Evolutionary conservation across 2,329 filamentous ascomycete genomes (phyloP), one percentile per base, ranked within the genome.

Genomic region (Tolypocladium amazonense): DNA sequence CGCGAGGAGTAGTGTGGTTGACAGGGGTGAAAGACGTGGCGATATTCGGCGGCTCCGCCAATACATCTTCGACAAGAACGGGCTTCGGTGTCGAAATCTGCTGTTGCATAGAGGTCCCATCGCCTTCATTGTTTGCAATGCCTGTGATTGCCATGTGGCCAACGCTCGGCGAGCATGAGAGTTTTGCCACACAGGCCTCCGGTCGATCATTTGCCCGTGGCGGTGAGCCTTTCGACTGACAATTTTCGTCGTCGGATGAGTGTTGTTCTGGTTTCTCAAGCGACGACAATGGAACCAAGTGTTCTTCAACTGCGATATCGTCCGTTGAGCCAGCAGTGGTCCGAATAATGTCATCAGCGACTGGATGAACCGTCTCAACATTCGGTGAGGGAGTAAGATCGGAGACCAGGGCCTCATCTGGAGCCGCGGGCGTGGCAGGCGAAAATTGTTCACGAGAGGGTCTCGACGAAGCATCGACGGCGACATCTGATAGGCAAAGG

Each of bases 21-120:
- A 71, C 67, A 20, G 69, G 65, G 12, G 66, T 71, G 30, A 70
- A 70, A 1, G 68, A 67, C 14, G 63, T 58, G 9, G 60, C 65
- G 20, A 62, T 58, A 7, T 61, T 61, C 2, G 62, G 59, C 7
- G 58, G 58, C 2, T 58, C 30, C 33, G 20, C n/a, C 11, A 30
- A 30, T 11, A 23, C 23, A 11, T 1, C 30, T 7, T 53, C 30
- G 8, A 35, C 11, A 15, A 20, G 4, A 7, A 7, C 30, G 8
- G 20, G 1, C 20, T 6, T 53, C 30, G 50, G 50, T 12, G 50
- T 35, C 11, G 12, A 35, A 4, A 53, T 53, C 50, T 37, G 50
- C 50, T 23, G 50, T 6, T 23, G 18, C 20, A 12, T 9, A 53
- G 50, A 11, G 20, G 4, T 37, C 11, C 6, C 9, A 12, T 33